Conservation (phyloP, 352 stramenopile species). For the Globisporangium iwayamae region DNA sequence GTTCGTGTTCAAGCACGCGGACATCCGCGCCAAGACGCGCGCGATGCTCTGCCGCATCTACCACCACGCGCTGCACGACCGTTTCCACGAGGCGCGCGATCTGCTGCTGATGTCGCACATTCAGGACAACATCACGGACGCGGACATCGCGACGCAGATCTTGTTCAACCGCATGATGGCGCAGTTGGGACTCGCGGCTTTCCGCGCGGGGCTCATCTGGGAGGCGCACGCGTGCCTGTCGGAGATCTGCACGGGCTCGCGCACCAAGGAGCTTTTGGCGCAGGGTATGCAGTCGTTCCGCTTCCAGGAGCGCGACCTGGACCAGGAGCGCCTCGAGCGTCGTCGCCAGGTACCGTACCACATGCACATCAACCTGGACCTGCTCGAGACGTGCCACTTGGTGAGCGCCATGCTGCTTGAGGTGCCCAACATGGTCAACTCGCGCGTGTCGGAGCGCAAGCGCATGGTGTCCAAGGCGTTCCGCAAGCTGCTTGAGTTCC, state of each 20-base stretch:
- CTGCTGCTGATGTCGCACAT: conserved; percentile 98
- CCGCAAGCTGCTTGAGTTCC: conserved; percentile 90
- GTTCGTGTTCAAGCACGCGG: conserved; percentile 93
- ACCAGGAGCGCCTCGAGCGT: conserved; percentile 97
- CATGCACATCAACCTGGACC: conserved; percentile 99
- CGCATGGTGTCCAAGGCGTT: conserved; percentile 94
- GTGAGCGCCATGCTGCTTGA: conserved; percentile 99
- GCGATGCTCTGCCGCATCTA: conserved; percentile 99
- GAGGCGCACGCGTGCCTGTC: conserved; percentile 96
- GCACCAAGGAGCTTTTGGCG: conserved; percentile 96
- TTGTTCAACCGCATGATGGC: conserved; percentile 96
- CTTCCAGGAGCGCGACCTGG: conserved; percentile 91
- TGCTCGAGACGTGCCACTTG: conserved; percentile 97
- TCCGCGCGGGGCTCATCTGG: conserved; percentile 94
- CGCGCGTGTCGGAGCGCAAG: conserved; percentile 73
- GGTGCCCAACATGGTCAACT: conserved; percentile 96
- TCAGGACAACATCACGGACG: conserved; percentile 93
- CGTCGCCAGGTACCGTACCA: conserved; percentile 97
- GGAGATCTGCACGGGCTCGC: conserved; percentile 93
- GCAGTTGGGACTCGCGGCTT: conserved; percentile 94
- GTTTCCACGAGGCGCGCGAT: conserved; percentile 98
- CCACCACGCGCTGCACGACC: conserved; percentile 97
- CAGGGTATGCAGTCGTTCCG: conserved; percentile 93
- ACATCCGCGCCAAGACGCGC: conserved; percentile 91
- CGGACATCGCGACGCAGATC: conserved; percentile 95